Conservation (phyloP, 2,329 filamentous ascomycete species). For the Phyllosticta citribraziliensis region DNA sequence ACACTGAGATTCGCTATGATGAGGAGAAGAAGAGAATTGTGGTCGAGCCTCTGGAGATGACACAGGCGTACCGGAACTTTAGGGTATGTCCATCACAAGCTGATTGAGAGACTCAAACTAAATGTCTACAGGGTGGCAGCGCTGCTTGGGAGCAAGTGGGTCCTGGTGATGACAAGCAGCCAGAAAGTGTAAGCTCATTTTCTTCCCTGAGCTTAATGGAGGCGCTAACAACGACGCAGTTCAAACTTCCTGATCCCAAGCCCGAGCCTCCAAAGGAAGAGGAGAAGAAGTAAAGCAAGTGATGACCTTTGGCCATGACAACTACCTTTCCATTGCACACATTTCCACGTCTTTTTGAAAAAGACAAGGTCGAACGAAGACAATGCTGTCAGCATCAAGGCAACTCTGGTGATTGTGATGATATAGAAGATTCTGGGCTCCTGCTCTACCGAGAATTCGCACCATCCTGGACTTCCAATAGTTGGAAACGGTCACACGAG, state of each 20-base stretch:
- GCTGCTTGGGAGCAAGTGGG: slow-evolving; percentile 58
- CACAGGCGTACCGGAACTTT: slow-evolving; percentile 97
- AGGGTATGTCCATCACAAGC: slow-evolving; percentile 55
- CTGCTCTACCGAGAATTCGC: background rate
- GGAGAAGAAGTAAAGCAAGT: slow-evolving; percentile 57
- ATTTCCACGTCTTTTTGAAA: background rate
- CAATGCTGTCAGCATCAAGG: background rate
- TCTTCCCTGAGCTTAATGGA: background rate
- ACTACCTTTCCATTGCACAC: background rate
- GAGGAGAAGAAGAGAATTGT: slow-evolving; percentile 99
- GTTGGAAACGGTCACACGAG: background rate
- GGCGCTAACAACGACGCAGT: slow-evolving; percentile 35
- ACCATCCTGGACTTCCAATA: background rate
- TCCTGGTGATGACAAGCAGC: slow-evolving; percentile 65
- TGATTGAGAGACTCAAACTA: background rate
- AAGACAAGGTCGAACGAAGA: too few relatives aligned
- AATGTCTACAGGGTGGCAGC: slow-evolving; percentile 3
- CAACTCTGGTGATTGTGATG: background rate
- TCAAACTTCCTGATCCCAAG: slow-evolving; percentile 92
- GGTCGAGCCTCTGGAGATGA: slow-evolving; percentile 92
- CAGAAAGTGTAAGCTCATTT: slow-evolving; percentile 49
- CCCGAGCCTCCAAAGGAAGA: slow-evolving; percentile 76
- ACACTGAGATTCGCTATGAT: slow-evolving; percentile 95
- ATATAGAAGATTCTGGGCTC: background rate
- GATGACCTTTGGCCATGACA: background rate